These are phyloP conservation scores for Suillus subaureus DNA, from an alignment of 768 basidiomycete genomes.

Conservation along the genomic window DNA sequence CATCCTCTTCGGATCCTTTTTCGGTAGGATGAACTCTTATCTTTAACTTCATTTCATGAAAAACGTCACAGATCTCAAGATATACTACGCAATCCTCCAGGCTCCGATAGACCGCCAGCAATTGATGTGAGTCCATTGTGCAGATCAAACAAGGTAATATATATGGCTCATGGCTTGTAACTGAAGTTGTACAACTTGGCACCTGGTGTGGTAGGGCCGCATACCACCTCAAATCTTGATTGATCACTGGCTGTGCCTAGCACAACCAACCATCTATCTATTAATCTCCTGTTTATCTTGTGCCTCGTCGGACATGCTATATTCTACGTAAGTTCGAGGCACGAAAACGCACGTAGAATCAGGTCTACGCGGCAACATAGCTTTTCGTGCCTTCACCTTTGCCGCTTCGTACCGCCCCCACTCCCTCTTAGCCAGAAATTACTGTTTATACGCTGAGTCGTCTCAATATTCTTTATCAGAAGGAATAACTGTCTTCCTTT, in stretches of 20 bases:
- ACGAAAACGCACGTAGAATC: no score
- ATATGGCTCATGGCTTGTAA: neutral
- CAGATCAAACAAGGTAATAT: neutral
- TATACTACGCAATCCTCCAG: neutral
- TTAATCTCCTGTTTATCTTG: neutral
- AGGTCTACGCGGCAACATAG: no score
- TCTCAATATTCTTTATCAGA: neutral
- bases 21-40: neutral
- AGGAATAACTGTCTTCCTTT: neutral
- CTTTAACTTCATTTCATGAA: neutral
- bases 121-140: neutral
- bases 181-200: neutral
- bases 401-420: no score
- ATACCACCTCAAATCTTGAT: neutral
- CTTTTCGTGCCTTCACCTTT: no score
- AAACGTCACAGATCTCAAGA: neutral
- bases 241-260: neutral
- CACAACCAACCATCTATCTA: neutral
- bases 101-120: neutral
- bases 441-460: neutral
- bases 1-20: conserved; percentile 2
- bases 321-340: no score
- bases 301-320: neutral
- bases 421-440: no score
- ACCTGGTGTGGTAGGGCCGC: neutral